Percentiles rank a stretch among this genome's conserved stretches.
phyloP scores from a whole-genome alignment of 2,329 filamentous ascomycete species.

The Zymoseptoria passerinii region DNA sequence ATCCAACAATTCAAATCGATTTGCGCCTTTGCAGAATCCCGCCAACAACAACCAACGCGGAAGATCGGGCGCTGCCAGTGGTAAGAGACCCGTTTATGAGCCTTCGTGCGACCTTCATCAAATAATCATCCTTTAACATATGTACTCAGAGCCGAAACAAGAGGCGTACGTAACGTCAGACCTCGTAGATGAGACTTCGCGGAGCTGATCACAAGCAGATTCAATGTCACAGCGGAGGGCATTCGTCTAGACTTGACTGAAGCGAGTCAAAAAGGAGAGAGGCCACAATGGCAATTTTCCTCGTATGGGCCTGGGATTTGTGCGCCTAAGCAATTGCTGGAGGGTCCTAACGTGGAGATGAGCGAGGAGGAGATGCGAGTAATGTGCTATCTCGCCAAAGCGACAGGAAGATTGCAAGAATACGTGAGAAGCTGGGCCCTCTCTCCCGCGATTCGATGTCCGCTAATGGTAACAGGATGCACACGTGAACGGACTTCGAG shows the following conservation, averaged over 20 bases:
- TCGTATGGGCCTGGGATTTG: constrained; percentile 72
- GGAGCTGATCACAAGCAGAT: constrained; percentile 27
- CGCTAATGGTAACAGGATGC: constrained; percentile 5
- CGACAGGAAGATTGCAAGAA: constrained; percentile 48
- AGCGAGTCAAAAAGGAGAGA: constrained; percentile 57
- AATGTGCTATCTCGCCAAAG: constrained; percentile 57
- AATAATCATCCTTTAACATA: background rate
- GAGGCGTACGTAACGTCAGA: background rate
- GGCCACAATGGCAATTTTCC: constrained; percentile 78
- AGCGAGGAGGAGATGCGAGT: constrained; percentile 81
- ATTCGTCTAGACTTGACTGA: constrained; percentile 40
- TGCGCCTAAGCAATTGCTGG: constrained; percentile 74
- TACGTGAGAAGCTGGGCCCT: constrained; percentile 34
- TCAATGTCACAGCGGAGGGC: constrained; percentile 48
- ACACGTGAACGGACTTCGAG: constrained; percentile 11
- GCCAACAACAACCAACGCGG: constrained; percentile 20
- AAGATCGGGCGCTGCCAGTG: constrained; percentile 18
- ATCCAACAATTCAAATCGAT: constrained; percentile 44
- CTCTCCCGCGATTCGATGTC: background rate
- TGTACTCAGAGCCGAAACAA: background rate
- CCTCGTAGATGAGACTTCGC: background rate
- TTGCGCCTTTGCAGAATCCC: constrained; percentile 42
- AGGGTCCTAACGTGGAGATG: constrained; percentile 65
- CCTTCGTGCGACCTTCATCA: background rate
- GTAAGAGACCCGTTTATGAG: constrained; percentile 1